Base-by-base conservation (phyloP, 306 rosid genomes). In the Lathyrus aphaca region DNA sequence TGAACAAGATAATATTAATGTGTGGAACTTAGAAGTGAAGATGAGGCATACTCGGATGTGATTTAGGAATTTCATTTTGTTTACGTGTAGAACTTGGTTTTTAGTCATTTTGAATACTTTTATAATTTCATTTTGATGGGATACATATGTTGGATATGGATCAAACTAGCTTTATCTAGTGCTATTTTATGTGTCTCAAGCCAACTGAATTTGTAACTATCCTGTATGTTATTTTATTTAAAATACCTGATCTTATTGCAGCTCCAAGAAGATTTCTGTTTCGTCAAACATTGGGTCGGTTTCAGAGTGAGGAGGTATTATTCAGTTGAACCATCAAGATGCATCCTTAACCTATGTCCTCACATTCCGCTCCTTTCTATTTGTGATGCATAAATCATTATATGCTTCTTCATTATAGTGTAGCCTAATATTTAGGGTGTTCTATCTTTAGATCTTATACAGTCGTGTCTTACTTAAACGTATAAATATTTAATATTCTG, bases 261-360 rank as follows among this genome's bases (percentile, higher is more conserved):
- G 96, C 83, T 44, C 97, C 98, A 8, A 87, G 98, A 88, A 85
- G 96, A 82, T 90, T 90, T 76, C 77, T 94, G 48, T 82, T 88
- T 66, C 98, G 95, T 57, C 82, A 87, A 46, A 90, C 98, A 30
- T 83, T 90, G 53, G 94, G 95, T 63, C 89, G 97, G 78, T 77
- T 94, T 60, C 98, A 71, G 56, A 85, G 89, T 51, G 89, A 87
- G 74, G 98, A 94, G 97, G 98, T 93, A 82, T 72, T 16, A 54
- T 76, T 59, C 21, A 17, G 35, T 57, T 45, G 68, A 76, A 71
- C 69, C 53, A 16, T 46, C 57, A 18, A 55, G 50, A 65, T 74
- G 61, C 60, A 66, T 62, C 64, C 53, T 40, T 70, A 14, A 37
- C 23, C 27, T 39, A 46, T 48, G 32, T 45, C 43, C 54, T 64